Evolutionary conservation across 139 green algal species (phyloP), one percentile per base, ranked within the genome.

Genomic region (Chloropicon primus): DNA sequence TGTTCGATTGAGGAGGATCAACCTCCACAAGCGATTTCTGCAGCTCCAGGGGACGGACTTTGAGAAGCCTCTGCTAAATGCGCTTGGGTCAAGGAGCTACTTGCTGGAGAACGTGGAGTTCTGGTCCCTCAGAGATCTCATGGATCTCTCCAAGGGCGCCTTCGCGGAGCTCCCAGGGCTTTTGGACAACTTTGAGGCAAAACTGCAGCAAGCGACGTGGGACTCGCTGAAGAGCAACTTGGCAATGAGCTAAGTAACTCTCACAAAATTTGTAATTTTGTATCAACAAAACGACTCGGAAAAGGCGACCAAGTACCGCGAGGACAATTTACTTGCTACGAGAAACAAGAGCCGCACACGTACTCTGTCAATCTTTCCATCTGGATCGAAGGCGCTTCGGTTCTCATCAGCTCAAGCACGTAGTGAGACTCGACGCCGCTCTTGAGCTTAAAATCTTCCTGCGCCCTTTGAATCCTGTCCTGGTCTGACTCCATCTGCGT

Each of bases 51-150:
- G 41, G 5, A 62, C 41, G 10, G 17, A 17, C 10, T 17, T n/a
- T 17, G 41, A 62, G 41, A 5, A 62, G 10, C 10, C 5, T 5
- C 28, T 83, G 78, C 23, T 54, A 24, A 1, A 28, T 24, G 10
- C 25, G 2, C 22, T 75, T 22, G 80, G 80, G 17, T 2, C 1
- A 5, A 62, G 80, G 17, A 21, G 22, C 22, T 84, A 84, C 80
- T 73, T 82, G 22, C 79, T 84, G 53, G 41, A 79, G 62, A 28
- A 72, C 28, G 27, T 29, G 22, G 80, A 83, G 25, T 84, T 84
- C 72, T 84, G 54, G 24, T 24, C 77, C 53, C 23, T 84, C 22
- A 72, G 80, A 5, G 80, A 84, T 23, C 80, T 84, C 24, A 77
- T 76, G 1, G 77, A 83, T 24, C 5, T 82, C 3, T 83, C 80